A percentile compares a stretch with the other conserved stretches of the same genome.
These are phyloP conservation scores for Fomitiporia mediterranea DNA, from an alignment of 1,284 basidiomycete species.

Conservation along the genomic window DNA sequence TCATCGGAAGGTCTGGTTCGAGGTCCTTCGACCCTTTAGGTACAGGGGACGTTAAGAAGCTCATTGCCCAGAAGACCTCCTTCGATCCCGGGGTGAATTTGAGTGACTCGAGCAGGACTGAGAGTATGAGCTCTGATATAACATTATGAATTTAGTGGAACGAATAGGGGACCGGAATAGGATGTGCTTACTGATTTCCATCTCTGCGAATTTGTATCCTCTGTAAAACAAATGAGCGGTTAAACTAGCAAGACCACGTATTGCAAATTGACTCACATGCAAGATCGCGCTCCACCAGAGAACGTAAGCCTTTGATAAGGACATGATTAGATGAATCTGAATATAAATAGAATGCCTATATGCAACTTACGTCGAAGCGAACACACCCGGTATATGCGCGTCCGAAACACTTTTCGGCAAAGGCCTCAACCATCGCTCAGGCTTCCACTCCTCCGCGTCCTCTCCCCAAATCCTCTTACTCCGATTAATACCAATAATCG, in stretches of 20 bases:
- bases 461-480: conserved; percentile 22
- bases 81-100: conserved; percentile 13
- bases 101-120: conserved; percentile 19
- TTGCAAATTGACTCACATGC: conserved; percentile 18
- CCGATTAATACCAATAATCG: conserved; percentile 22
- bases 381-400: conserved; percentile 23
- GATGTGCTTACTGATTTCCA: conserved; percentile 18
- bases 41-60: conserved; percentile 4
- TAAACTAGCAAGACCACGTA: no score
- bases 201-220: conserved; percentile 19
- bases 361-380: conserved; percentile 22
- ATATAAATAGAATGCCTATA: neutral
- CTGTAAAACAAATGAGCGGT: neutral
- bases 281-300: conserved; percentile 20
- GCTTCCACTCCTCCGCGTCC: conserved; percentile 24
- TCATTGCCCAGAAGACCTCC: conserved; percentile 14
- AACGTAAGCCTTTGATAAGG: conserved; percentile 18
- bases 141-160: neutral
- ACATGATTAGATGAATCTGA: neutral
- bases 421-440: conserved; percentile 24
- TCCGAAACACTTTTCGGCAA: conserved; percentile 12
- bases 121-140: conserved; percentile 15
- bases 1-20: conserved; percentile 8
- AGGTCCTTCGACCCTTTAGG: neutral
- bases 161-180: no score